Conservation (phyloP, 2,329 filamentous ascomycete species). For the Claviceps paspali region DNA sequence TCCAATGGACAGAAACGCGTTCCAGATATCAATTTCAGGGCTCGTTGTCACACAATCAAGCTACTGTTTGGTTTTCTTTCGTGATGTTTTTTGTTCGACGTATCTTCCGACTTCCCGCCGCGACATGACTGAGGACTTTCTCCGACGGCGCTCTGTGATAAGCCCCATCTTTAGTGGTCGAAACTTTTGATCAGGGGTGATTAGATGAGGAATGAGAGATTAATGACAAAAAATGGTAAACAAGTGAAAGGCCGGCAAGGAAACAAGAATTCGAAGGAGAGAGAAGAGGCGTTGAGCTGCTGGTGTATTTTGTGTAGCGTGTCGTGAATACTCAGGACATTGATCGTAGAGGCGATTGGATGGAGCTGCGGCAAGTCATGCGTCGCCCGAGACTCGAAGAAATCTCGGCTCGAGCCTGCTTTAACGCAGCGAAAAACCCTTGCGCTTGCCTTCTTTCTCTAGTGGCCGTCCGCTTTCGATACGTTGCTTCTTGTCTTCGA, state of each 20-base stretch:
- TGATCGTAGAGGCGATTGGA: constrained; percentile 31
- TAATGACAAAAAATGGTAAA: constrained; percentile 18
- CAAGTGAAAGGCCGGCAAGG: constrained; percentile 19
- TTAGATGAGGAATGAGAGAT: constrained; percentile 23
- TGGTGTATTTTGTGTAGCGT: constrained; percentile 41
- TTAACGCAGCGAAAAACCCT: constrained; percentile 98
- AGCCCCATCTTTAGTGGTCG: constrained; percentile 14
- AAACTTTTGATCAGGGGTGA: constrained; percentile 21
- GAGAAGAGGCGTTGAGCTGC: constrained; percentile 39
- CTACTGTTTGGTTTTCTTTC: constrained; percentile 6
- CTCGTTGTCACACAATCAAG: constrained; percentile 1
- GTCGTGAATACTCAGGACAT: constrained; percentile 44
- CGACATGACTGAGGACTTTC: constrained; percentile 20
- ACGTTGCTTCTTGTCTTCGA: constrained; percentile 96
- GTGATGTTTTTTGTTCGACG: constrained; percentile 8
- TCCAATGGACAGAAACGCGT: not conserved
- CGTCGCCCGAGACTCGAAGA: constrained; percentile 3
- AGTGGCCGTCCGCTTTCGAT: constrained; percentile 90
- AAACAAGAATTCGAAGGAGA: constrained; percentile 30
- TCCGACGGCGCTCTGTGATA: constrained; percentile 17
- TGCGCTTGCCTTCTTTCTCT: constrained; percentile 97
- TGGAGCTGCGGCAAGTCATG: constrained; percentile 2
- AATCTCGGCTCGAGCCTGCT: constrained; percentile 4
- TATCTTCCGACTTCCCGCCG: constrained; percentile 13
- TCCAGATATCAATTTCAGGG: not conserved